Base-by-base conservation (phyloP, 495 filamentous ascomycete genomes). In the Lophium mytilinum region DNA sequence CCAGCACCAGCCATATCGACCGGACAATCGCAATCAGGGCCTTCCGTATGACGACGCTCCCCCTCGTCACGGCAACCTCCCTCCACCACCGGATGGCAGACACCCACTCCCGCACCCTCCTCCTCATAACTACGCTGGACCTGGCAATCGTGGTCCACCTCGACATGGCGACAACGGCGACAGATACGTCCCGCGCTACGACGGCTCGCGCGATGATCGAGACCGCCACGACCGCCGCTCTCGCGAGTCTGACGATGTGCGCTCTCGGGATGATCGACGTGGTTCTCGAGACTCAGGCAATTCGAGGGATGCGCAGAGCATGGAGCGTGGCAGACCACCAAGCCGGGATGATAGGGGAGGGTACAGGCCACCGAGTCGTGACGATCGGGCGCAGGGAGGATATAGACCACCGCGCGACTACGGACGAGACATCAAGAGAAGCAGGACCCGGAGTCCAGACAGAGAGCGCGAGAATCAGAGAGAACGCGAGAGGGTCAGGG, bases 161-260 rank as follows among this genome's bases (percentile, higher is more conserved):
- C 37, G 8, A 50, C 17, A 11, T 11, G 33, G 4, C 24, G 50
- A 18, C 1, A 15, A 21, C 15, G 54, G n/a, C 30, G 71, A 73
- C 50, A 66, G 57, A 1, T 71, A 73, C 58, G 64, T 71, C 21
- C 71, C 70, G 0, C 52, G 50, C 42, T 72, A 72, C 39, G 30
- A 21, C 6, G 63, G 57, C 37, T 46, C n/a, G 9, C 15, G 21
- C 9, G 24, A 50, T 24, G 45, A 18, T 15, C 37, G 50, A 24
- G 41, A 50, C 15, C 14, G 37, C 21, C 55, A 48, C 8, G 51
- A 61, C 40, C 54, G 62, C 14, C 51, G 53, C 9, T 62, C 63
- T 42, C 46, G 63, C 39, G 63, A 62, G 15, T 52, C 54, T 18
- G 63, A 66, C 39, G 63, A 66, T 14, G 36, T n/a, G 0, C 49